phyloP scores from a whole-genome alignment of 2,329 filamentous ascomycete species.

The Grosmannia clavigera region DNA sequence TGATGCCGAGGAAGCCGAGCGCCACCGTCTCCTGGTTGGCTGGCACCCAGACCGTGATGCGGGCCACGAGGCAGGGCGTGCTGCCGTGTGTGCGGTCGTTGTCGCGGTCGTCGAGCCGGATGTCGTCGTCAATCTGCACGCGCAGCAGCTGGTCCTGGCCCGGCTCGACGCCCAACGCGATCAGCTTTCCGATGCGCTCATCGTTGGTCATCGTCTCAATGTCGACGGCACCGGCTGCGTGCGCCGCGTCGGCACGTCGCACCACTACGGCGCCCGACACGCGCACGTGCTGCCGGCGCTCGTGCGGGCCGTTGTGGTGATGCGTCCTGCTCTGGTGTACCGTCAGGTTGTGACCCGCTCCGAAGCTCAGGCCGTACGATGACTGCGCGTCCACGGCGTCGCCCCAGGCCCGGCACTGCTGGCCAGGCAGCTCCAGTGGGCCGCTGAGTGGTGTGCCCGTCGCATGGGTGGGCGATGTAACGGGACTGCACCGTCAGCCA shows the following conservation, averaged over 20 bases:
- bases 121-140: constrained; percentile 15
- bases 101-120: background rate
- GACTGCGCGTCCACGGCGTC: too few species aligned
- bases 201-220: constrained; percentile 35
- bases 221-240: background rate
- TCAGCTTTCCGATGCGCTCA: constrained; percentile 19
- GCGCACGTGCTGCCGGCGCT: constrained; percentile 1
- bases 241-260: constrained; percentile 16
- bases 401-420: too few species aligned
- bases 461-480: too few species aligned
- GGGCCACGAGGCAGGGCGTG: constrained; percentile 33
- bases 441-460: too few species aligned
- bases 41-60: constrained; percentile 34
- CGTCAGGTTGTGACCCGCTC: constrained; percentile 21
- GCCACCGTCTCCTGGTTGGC: background rate
- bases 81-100: background rate
- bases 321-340: constrained; percentile 24
- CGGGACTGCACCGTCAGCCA: too few species aligned
- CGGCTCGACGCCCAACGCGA: constrained; percentile 21
- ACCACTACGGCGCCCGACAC: constrained; percentile 28
- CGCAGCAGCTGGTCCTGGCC: constrained; percentile 22
- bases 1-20: constrained; percentile 25
- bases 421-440: too few species aligned
- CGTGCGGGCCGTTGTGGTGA: constrained; percentile 1
- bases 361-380: constrained; percentile 20